phyloP scores from a whole-genome alignment of 139 green algal species.

The Pseudopediastrum boryanum region DNA sequence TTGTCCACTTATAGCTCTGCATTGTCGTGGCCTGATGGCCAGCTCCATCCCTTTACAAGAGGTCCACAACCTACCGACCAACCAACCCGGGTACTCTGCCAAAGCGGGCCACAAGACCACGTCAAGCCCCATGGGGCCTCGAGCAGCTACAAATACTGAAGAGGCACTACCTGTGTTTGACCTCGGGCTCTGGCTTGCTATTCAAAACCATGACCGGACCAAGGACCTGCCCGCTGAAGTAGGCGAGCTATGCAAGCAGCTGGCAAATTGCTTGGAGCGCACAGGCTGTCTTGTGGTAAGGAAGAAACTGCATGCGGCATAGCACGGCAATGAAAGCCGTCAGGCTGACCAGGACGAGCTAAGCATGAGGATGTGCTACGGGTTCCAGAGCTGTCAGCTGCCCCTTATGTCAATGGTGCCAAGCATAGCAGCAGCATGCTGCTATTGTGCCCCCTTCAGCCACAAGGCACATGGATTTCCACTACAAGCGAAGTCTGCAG shows the following conservation, averaged over 20 bases:
- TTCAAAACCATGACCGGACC: neutral
- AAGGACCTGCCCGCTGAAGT: neutral
- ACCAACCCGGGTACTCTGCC: too few species aligned
- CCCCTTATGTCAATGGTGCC: neutral
- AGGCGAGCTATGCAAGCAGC: slow-evolving; percentile 26
- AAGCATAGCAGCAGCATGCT: neutral
- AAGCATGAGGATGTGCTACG: neutral
- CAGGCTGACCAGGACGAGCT: too few species aligned
- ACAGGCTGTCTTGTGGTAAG: slow-evolving; percentile 34
- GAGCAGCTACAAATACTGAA: neutral
- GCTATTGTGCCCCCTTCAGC: neutral
- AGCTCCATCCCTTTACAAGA: too few species aligned
- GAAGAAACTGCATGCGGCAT: neutral
- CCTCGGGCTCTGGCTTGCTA: slow-evolving; percentile 2
- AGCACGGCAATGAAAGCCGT: too few species aligned
- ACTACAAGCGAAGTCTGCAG: too few species aligned
- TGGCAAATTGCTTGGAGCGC: slow-evolving; percentile 18
- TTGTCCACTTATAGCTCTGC: too few species aligned
- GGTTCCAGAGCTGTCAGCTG: neutral
- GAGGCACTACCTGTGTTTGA: slow-evolving; percentile 29
- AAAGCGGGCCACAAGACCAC: too few species aligned
- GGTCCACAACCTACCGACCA: too few species aligned
- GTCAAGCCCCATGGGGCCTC: neutral
- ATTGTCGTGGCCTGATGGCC: too few species aligned
- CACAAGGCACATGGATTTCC: neutral